Conservation (phyloP, 192 early-diverging fungal species). For the Gigaspora rosea region DNA sequence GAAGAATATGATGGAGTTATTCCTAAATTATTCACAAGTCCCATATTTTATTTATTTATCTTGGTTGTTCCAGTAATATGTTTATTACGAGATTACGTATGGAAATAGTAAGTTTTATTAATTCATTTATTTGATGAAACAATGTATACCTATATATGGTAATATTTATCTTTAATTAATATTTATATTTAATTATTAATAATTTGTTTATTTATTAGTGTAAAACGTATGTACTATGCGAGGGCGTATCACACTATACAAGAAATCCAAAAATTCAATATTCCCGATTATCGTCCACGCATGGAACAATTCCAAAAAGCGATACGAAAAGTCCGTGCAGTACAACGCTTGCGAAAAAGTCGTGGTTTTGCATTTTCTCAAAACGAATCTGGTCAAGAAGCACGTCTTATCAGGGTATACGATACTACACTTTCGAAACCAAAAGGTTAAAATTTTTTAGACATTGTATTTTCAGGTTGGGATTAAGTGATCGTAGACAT, state of each 20-base stretch:
- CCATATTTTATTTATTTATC: conserved; percentile 86
- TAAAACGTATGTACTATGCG: conserved; percentile 75
- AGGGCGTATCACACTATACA: conserved; percentile 94
- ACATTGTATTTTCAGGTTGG: too few relatives aligned
- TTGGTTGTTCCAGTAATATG: conserved; percentile 83
- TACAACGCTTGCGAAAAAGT: conserved; percentile 89
- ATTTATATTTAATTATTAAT: conserved; percentile 23
- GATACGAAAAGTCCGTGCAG: conserved; percentile 94
- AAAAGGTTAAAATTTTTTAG: conserved; percentile 39
- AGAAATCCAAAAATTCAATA: conserved; percentile 99
- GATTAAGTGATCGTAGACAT: too few relatives aligned
- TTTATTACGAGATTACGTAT: conserved; percentile 86
- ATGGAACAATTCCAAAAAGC: conserved; percentile 99
- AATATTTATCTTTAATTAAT: conserved; percentile 21
- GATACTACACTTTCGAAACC: conserved; percentile 63
- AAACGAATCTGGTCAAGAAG: conserved; percentile 86
- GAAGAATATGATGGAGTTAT: conserved; percentile 77
- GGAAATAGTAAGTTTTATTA: conserved; percentile 86
- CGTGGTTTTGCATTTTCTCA: conserved; percentile 98
- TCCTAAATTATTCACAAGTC: conserved; percentile 62
- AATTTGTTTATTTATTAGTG: neutral
- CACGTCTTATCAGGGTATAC: conserved; percentile 53
- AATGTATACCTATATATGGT: conserved; percentile 21
- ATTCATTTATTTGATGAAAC: conserved; percentile 22
- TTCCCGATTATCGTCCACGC: conserved; percentile 96